A percentile compares a stretch with the other conserved stretches of the same genome.
phyloP scores from a whole-genome alignment of 345 rosid species.

The Arabidopsis suecica region DNA sequence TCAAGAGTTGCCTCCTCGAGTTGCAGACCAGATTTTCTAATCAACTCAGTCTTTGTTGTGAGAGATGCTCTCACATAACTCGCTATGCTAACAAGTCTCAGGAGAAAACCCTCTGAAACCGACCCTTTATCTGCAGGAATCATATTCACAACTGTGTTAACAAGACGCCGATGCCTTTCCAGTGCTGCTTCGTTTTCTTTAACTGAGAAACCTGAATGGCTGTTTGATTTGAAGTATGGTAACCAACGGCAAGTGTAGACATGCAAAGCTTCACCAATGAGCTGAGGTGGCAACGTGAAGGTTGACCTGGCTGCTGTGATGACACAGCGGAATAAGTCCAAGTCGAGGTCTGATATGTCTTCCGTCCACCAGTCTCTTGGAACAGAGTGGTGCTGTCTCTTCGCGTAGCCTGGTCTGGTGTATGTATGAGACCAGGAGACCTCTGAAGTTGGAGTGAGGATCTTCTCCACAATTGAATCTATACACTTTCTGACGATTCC shows the following conservation, averaged over 20 bases:
- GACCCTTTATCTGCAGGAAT: conserved; percentile 87
- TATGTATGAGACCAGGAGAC: conserved; percentile 95
- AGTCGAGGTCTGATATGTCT: conserved; percentile 86
- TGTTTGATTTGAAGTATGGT: conserved; percentile 62
- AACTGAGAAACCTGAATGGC: conserved; percentile 49
- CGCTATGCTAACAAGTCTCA: conserved; percentile 81
- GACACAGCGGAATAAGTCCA: conserved; percentile 84
- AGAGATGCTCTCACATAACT: conserved; percentile 71
- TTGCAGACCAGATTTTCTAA: conserved; percentile 74
- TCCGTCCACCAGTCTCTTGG: conserved; percentile 99
- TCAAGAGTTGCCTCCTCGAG: conserved; percentile 72
- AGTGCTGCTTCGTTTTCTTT: conserved; percentile 52
- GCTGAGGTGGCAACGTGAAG: conserved; percentile 68
- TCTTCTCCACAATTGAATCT: conserved; percentile 82
- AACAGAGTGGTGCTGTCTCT: conserved; percentile 62
- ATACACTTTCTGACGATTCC: conserved; percentile 84
- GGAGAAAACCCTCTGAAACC: conserved; percentile 77
- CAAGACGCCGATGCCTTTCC: conserved; percentile 59
- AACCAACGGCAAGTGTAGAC: conserved; percentile 93
- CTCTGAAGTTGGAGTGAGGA: conserved; percentile 76
- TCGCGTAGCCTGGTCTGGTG: conserved; percentile 74
- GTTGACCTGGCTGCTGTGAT: conserved; percentile 73
- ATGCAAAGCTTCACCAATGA: conserved; percentile 92
- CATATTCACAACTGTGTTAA: conserved; percentile 78
- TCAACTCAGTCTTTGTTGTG: conserved; percentile 75